phyloP scores from a whole-genome alignment of 768 basidiomycete genomes.

The Gelatoporia subvermispora region DNA sequence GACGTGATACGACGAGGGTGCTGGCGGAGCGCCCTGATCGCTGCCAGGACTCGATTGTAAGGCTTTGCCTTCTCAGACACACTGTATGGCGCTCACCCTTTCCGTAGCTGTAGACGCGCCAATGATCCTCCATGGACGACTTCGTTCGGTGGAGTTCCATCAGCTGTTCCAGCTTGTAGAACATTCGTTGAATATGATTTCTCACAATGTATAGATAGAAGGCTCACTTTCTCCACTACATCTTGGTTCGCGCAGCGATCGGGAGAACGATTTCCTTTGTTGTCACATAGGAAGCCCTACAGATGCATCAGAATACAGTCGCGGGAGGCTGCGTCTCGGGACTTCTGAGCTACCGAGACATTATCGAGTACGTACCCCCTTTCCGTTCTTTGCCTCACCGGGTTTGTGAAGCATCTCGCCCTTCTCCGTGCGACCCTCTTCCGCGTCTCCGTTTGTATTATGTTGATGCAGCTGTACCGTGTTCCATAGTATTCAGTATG shows the following conservation, averaged over 20 bases:
- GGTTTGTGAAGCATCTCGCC: too few relatives aligned
- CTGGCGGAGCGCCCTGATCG: constrained; percentile 51
- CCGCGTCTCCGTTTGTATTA: too few relatives aligned
- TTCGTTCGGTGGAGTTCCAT: constrained; percentile 61
- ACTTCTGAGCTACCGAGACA: too few relatives aligned
- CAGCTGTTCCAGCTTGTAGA: constrained; percentile 57
- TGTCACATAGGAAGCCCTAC: constrained; percentile 68
- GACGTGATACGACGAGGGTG: constrained; percentile 56
- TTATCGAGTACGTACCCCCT: neutral
- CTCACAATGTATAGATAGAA: neutral
- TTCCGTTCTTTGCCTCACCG: neutral
- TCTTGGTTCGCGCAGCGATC: constrained; percentile 56
- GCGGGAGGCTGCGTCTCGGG: too few relatives aligned
- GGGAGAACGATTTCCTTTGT: constrained; percentile 30
- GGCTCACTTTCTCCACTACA: constrained; percentile 63
- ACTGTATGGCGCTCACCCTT: constrained; percentile 43
- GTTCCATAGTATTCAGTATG: too few relatives aligned
- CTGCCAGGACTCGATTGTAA: constrained; percentile 29
- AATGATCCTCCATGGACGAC: constrained; percentile 53
- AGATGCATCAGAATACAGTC: constrained; percentile 6
- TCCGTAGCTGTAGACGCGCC: constrained; percentile 60
- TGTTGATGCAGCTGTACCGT: too few relatives aligned
- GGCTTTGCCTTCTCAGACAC: neutral
- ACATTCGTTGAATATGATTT: neutral
- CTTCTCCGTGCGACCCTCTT: too few relatives aligned